A percentile compares a stretch with the other conserved stretches of the same genome.
Evolutionary conservation across 768 basidiomycete species (phyloP).

Genomic region (Hebeloma cylindrosporum): DNA sequence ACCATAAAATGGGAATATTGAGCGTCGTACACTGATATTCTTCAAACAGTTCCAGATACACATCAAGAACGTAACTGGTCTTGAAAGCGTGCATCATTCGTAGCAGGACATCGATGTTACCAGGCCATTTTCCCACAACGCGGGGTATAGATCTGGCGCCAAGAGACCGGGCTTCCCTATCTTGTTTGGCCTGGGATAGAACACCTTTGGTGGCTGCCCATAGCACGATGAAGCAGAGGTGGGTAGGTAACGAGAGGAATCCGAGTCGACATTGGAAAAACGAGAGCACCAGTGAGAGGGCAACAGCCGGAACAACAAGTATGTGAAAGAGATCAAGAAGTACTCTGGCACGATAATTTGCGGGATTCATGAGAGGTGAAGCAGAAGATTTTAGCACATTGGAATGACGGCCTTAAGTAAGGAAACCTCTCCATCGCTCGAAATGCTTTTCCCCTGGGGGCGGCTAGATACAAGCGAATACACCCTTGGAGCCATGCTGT

Average conservation of each 20-base stretch:
- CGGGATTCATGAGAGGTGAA: conserved; percentile 36
- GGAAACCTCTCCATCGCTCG: neutral
- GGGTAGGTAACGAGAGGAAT: conserved; percentile 34
- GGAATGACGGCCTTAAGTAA: conserved; percentile 3
- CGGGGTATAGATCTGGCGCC: conserved; percentile 54
- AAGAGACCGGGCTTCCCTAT: conserved; percentile 44
- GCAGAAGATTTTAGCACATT: conserved; percentile 1
- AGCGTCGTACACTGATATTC: conserved; percentile 72
- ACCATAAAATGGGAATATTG: conserved; percentile 68
- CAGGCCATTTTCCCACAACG: conserved; percentile 71
- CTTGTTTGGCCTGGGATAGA: conserved; percentile 36
- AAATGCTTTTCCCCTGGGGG: neutral
- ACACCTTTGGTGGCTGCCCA: conserved; percentile 38
- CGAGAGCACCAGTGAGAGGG: conserved; percentile 32
- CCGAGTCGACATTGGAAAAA: conserved; percentile 34
- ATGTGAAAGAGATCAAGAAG: conserved; percentile 44
- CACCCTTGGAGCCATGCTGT: conserved; percentile 20
- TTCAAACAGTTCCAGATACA: conserved; percentile 64
- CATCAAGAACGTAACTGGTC: conserved; percentile 60
- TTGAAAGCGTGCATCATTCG: conserved; percentile 54
- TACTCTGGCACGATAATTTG: conserved; percentile 50
- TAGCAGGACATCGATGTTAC: conserved; percentile 71
- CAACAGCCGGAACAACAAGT: conserved; percentile 40
- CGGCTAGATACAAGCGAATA: conserved; percentile 6
- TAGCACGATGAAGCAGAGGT: conserved; percentile 41